These are phyloP conservation scores for Boletus vinaceobasis DNA, from an alignment of 768 basidiomycete species.

Conservation along the genomic window DNA sequence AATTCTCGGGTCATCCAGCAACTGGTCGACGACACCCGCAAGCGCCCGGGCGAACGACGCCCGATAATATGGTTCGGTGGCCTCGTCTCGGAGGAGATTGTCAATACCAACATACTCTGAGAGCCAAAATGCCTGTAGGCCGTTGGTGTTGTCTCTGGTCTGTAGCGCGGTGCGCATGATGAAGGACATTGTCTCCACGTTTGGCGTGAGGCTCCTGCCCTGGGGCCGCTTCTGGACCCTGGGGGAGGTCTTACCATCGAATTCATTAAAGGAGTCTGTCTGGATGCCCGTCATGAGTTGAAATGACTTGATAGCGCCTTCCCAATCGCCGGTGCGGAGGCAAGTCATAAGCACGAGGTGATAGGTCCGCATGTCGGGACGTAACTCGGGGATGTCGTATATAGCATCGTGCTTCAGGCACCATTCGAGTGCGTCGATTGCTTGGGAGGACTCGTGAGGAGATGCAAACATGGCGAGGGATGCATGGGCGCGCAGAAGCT, in stretches of 20 bases:
- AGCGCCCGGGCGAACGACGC: constrained; percentile 49
- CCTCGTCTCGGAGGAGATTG: constrained; percentile 28
- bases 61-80: constrained; percentile 36
- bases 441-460: constrained; percentile 40
- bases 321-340: constrained; percentile 64
- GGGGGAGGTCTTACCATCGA: constrained; percentile 38
- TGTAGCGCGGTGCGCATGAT: constrained; percentile 58
- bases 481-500: constrained; percentile 53
- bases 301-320: constrained; percentile 51
- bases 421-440: constrained; percentile 64
- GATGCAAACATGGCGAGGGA: constrained; percentile 39
- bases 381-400: constrained; percentile 41
- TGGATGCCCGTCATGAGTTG: constrained; percentile 73
- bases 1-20: constrained; percentile 25
- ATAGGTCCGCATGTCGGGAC: constrained; percentile 43
- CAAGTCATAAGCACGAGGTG: constrained; percentile 62
- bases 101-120: constrained; percentile 45
- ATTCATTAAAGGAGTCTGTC: constrained; percentile 42
- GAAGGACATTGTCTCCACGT: constrained; percentile 52
- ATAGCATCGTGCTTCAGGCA: constrained; percentile 56
- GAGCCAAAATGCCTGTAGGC: constrained; percentile 62
- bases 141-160: constrained; percentile 45
- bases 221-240: constrained; percentile 39
- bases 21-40: constrained; percentile 37
- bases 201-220: constrained; percentile 45